Percentiles rank a stretch among this genome's conserved stretches.
Conservation (phyloP, 1,139 yeast genomes). For the Yamadazyma oceani region DNA sequence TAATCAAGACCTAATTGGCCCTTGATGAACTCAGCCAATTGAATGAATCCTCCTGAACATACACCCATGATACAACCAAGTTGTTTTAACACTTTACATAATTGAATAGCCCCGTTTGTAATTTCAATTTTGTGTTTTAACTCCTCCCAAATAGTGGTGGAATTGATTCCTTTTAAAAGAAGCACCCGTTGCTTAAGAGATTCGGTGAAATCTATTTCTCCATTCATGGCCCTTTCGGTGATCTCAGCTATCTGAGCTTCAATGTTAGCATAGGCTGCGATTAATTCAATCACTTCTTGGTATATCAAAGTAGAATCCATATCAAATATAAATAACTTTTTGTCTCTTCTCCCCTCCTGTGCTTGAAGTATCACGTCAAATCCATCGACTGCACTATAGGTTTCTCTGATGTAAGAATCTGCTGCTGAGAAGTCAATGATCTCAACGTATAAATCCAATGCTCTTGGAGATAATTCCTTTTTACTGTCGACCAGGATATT, state of each 20-base stretch:
- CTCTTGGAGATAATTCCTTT: slow-evolving; percentile 20
- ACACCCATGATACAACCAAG: slow-evolving; percentile 78
- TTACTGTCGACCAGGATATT: background rate
- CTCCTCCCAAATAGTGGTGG: slow-evolving; percentile 74
- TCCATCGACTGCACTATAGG: slow-evolving; percentile 12
- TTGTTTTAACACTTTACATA: slow-evolving; percentile 60
- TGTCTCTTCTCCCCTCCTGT: slow-evolving; percentile 37
- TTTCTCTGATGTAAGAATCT: slow-evolving; percentile 13
- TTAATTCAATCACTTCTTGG: slow-evolving; percentile 95
- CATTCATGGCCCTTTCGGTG: slow-evolving; percentile 96
- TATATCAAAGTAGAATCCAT: slow-evolving; percentile 97
- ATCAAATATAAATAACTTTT: slow-evolving; percentile 81
- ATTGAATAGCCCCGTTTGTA: slow-evolving; percentile 80
- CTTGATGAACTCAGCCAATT: slow-evolving; percentile 78
- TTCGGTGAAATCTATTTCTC: slow-evolving; percentile 87
- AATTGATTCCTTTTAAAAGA: slow-evolving; percentile 76
- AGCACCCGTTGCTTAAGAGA: slow-evolving; percentile 75
- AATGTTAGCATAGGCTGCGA: slow-evolving; percentile 59
- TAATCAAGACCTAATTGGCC: slow-evolving; percentile 71
- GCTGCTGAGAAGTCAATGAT: slow-evolving; percentile 7
- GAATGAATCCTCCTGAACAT: slow-evolving; percentile 92
- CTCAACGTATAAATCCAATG: slow-evolving; percentile 17
- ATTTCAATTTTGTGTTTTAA: slow-evolving; percentile 66
- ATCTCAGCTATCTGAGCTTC: slow-evolving; percentile 49
- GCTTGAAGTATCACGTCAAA: slow-evolving; percentile 40